Evolutionary conservation across 2,329 filamentous ascomycete genomes (phyloP).

Genomic region (Ascochyta pisi): DNA sequence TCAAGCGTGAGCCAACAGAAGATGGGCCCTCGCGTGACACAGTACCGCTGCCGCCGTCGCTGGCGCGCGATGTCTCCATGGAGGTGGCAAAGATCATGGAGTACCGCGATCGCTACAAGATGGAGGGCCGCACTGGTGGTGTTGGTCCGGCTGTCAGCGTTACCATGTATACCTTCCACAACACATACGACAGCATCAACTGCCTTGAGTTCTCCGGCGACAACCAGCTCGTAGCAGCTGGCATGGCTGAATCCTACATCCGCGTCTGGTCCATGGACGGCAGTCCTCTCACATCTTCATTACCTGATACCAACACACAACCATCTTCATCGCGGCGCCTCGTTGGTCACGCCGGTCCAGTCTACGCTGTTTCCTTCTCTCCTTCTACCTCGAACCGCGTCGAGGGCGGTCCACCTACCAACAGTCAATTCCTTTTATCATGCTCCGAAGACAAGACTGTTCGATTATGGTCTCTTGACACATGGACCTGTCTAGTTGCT

Average conservation of each 20-base stretch:
- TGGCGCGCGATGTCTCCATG: slow-evolving; percentile 88
- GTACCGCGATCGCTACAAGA: slow-evolving; percentile 88
- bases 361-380: slow-evolving; percentile 90
- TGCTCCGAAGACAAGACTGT: slow-evolving; percentile 87
- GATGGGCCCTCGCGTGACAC: slow-evolving; percentile 81
- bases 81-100: slow-evolving; percentile 95
- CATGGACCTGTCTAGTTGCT: slow-evolving; percentile 89
- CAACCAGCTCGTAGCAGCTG: slow-evolving; percentile 82
- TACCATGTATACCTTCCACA: slow-evolving; percentile 99
- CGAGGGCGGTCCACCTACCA: slow-evolving; percentile 59
- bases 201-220: slow-evolving; percentile 96
- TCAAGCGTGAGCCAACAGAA: slow-evolving; percentile 86
- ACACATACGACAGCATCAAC: slow-evolving; percentile 90
- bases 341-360: slow-evolving; percentile 87
- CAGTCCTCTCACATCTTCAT: slow-evolving; percentile 72
- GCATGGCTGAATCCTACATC: slow-evolving; percentile 94
- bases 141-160: slow-evolving; percentile 84
- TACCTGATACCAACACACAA: slow-evolving; percentile 63
- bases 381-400: slow-evolving; percentile 65
- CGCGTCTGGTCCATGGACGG: slow-evolving; percentile 92
- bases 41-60: slow-evolving; percentile 85
- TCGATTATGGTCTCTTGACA: slow-evolving; percentile 90
- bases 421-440: slow-evolving; percentile 81
- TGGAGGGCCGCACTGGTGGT: slow-evolving; percentile 83
- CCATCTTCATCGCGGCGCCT: slow-evolving; percentile 73